Evolutionary conservation across 805 yeast genomes (phyloP).

Genomic region (Candida ipomoeae): DNA sequence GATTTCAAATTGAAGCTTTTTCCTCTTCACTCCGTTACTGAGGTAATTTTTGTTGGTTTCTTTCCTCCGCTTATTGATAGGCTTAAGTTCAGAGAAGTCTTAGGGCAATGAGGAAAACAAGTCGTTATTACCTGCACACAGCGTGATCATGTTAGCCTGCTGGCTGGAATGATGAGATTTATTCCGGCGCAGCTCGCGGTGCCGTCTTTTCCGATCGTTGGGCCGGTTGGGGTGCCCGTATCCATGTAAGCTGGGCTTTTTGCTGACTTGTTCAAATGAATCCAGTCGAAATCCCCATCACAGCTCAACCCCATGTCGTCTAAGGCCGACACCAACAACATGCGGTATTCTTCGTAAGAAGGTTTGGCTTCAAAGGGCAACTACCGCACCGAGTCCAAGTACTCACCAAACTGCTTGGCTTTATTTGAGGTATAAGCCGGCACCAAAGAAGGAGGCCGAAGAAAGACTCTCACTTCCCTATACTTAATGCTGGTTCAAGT

Average conservation of each 20-base stretch:
- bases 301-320: slow-evolving; percentile 54
- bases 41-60: too few relatives aligned
- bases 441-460: too few relatives aligned
- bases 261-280: slow-evolving; percentile 73
- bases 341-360: slow-evolving; percentile 63
- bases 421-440: too few relatives aligned
- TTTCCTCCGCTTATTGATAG: too few relatives aligned
- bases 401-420: slow-evolving; percentile 71
- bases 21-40: too few relatives aligned
- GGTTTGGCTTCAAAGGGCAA: slow-evolving; percentile 78
- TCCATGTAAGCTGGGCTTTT: slow-evolving; percentile 77
- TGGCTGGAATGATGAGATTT: slow-evolving; percentile 31
- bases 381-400: slow-evolving; percentile 62
- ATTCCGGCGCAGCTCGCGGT: slow-evolving; percentile 43
- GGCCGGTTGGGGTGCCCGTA: slow-evolving; percentile 71
- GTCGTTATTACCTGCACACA: slow-evolving; percentile 17
- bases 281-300: slow-evolving; percentile 77
- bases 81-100: too few relatives aligned
- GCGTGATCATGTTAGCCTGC: slow-evolving; percentile 12
- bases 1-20: too few relatives aligned
- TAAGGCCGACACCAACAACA: slow-evolving; percentile 57
- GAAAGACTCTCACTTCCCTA: too few relatives aligned
- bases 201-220: slow-evolving; percentile 43
- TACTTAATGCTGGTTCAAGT: too few relatives aligned
- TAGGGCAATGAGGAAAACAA: too few relatives aligned